phyloP scores from a whole-genome alignment of 2,329 filamentous ascomycete species.

The Penicillium janthinellum region DNA sequence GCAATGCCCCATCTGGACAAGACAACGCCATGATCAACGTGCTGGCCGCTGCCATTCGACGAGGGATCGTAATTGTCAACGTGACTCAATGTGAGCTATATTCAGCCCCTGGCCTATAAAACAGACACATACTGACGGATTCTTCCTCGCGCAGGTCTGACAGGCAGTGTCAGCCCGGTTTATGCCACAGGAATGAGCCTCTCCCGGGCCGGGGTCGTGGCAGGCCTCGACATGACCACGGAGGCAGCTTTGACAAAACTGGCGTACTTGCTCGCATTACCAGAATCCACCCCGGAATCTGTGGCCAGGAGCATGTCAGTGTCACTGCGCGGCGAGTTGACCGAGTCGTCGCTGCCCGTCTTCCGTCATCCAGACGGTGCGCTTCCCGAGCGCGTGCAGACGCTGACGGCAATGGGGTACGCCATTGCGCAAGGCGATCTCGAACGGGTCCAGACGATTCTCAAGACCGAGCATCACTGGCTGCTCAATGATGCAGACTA shows the following conservation, averaged over 20 bases:
- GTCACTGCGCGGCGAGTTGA: slow-evolving; percentile 82
- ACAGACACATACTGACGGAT: not conserved
- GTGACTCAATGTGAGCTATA: slow-evolving; percentile 77
- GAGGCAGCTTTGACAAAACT: slow-evolving; percentile 91
- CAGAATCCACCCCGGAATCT: slow-evolving; percentile 64
- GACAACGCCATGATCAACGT: slow-evolving; percentile 79
- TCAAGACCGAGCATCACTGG: slow-evolving; percentile 66
- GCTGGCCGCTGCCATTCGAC: slow-evolving; percentile 72
- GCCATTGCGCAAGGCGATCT: slow-evolving; percentile 74
- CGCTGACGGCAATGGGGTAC: slow-evolving; percentile 76
- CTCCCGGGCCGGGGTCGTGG: slow-evolving; percentile 81
- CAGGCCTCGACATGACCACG: slow-evolving; percentile 84
- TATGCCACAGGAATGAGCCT: slow-evolving; percentile 77
- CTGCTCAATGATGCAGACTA: slow-evolving; percentile 77
- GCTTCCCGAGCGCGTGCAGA: slow-evolving; percentile 60
- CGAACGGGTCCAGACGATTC: slow-evolving; percentile 64
- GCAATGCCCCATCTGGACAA: slow-evolving; percentile 81
- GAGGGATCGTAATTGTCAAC: slow-evolving; percentile 85
- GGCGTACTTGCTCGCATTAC: slow-evolving; percentile 76
- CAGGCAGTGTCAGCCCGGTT: slow-evolving; percentile 74
- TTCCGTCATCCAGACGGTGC: slow-evolving; percentile 73
- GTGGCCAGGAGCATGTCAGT: slow-evolving; percentile 71
- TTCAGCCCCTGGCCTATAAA: not conserved
- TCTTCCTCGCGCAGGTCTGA: slow-evolving; percentile 45
- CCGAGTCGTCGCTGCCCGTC: slow-evolving; percentile 69